Evolutionary conservation across 1,139 yeast species (phyloP), one percentile per base, ranked within the genome.

Genomic region (Groenewaldozyma auringiensis): DNA sequence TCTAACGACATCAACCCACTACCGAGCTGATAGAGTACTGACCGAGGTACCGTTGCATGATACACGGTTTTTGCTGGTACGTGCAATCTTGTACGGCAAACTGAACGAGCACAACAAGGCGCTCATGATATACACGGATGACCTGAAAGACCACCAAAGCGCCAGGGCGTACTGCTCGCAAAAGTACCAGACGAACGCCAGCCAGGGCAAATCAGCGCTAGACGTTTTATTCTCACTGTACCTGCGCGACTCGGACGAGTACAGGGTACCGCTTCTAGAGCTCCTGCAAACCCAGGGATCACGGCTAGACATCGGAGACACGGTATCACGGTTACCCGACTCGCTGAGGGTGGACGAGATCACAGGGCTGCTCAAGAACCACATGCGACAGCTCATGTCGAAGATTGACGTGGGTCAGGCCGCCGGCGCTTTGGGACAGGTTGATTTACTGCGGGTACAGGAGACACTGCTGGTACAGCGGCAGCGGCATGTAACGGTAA

Each of bases 91-190:
- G 2, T 71, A 82, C 47, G 73, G 74, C 37, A 71, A 77, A 50
- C 62, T 83, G 40, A 81, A 79, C 1, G 78, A 78, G 47, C 87
- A 86, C 57, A 72, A 73, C 13, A 74, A 78, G 43, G 81, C 89
- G 0, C 68, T 92, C 22, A 77, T 77, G 50, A 76, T 86, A 1
- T 70, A 80, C 40, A 79, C 77, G 46, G 72, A 74, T 47, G 79
- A 80, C 37, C 63, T 87, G 41, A 66, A 75, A 13, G 83, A 83
- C 57, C 72, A 77, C 47, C 66, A 67, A 21, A 68, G 70, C 16
- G 84, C 94, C 0, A 73, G 83, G 51, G 63, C 67, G 18, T 41
- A 85, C 58, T 79, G 94, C 53, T 63, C 76, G 1, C 72, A 71
- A 3, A 64, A 83, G 1, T 79, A 74, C 50, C 57, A 72, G 0